Conservation (phyloP, 768 basidiomycete species). For the Obba rivulosa region DNA sequence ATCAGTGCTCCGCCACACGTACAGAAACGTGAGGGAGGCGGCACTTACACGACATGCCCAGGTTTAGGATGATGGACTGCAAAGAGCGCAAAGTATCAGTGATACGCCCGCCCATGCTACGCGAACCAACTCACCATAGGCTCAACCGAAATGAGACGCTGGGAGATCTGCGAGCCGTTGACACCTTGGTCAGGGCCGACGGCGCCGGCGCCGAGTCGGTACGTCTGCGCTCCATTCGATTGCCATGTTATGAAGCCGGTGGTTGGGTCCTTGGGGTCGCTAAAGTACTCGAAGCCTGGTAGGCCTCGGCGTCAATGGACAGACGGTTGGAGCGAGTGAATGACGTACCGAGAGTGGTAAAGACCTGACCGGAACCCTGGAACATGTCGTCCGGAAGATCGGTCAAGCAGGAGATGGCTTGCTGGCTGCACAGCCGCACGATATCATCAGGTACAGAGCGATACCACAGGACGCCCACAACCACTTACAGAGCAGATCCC, state of each 20-base stretch:
- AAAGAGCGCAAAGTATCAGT: neutral
- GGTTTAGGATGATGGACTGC: constrained; percentile 50
- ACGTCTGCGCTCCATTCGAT: constrained; percentile 48
- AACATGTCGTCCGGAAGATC: constrained; percentile 49
- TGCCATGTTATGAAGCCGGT: constrained; percentile 77
- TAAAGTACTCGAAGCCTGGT: constrained; percentile 71
- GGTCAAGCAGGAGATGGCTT: constrained; percentile 43
- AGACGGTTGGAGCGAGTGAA: neutral
- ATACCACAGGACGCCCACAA: neutral
- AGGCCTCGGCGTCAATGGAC: neutral
- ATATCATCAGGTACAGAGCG: neutral
- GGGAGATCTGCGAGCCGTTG: constrained; percentile 46
- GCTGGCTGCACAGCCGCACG: constrained; percentile 28
- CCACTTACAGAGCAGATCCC: constrained; percentile 46
- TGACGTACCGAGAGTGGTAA: constrained; percentile 41
- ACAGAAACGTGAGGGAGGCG: neutral
- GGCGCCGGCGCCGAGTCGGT: constrained; percentile 48
- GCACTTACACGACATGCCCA: constrained; percentile 51
- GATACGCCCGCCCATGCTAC: neutral
- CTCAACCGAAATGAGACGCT: constrained; percentile 55
- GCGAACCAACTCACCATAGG: constrained; percentile 31
- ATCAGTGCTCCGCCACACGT: neutral
- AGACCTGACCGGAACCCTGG: constrained; percentile 50
- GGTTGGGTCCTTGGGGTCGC: constrained; percentile 45
- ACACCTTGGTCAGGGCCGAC: constrained; percentile 40